Base-by-base conservation (phyloP, 805 yeast genomes). In the Wickerhamomyces queroliae region DNA sequence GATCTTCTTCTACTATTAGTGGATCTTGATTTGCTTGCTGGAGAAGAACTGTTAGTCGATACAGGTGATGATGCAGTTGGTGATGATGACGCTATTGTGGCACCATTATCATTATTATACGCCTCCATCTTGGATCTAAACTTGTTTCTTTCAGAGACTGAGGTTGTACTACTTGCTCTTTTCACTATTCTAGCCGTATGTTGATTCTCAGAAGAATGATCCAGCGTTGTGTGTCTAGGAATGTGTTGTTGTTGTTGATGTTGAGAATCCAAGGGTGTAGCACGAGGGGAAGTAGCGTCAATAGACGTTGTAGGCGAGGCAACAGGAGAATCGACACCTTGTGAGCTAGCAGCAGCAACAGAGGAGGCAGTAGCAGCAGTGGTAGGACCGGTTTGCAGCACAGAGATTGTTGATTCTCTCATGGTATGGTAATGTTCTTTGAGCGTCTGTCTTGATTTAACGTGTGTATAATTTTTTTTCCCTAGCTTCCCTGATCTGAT, bases 141-240 rank as follows among this genome's bases (percentile, higher is more conserved):
- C 40, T 53, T 53, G 42, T 41, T 41, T 33, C 58, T 50, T 34
- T 53, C 53, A 20, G 49, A 47, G 9, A 40, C 45, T 2, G 53
- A 46, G 0, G 35, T 37, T 12, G 47, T 41, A 20, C 52, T 47
- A 28, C 45, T 50, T 10, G 58, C 55, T 29, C 59, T 38, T 36
- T 55, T 55, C 11, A 41, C 26, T 34, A 40, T n/a, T 13, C 34
- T 20, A 10, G 34, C 9, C 17, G 30, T 23, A 11, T 23, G 8
- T 23, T 23, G 25, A n/a, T n/a, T n/a, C n/a, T n/a, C n/a, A n/a
- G n/a, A n/a, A 8, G 25, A 23, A 8, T 23, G 25, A 23, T 23
- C 25, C 25, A 23, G 11, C 25, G 25, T 8, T 8, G 8, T 23
- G 25, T 28, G 13, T 17, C 31, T 16, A 13, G 31, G 31, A 6